Conservation (phyloP, 257 asterid genomes). For the Capsicum chinense region DNA sequence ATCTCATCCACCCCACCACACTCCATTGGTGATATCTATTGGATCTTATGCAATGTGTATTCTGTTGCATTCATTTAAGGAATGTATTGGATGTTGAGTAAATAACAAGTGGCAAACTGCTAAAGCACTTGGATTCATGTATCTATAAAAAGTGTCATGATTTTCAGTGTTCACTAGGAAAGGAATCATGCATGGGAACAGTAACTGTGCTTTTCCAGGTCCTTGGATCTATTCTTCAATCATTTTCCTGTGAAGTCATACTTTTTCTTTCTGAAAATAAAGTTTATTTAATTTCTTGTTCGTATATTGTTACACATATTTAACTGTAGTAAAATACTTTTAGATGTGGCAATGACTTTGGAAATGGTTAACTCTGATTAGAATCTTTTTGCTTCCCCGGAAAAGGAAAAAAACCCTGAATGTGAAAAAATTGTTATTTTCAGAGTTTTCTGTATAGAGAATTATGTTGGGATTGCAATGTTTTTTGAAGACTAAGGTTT, state of each 20-base stretch:
- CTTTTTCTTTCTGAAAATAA: neutral
- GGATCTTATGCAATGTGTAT: neutral
- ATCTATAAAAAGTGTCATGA: neutral
- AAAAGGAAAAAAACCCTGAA: neutral
- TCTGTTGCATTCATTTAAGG: slow-evolving; percentile 4
- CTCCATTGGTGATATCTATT: neutral
- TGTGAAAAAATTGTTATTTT: neutral
- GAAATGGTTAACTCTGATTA: slow-evolving; percentile 11
- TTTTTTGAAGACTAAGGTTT: neutral
- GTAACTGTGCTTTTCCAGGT: neutral
- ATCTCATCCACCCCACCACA: neutral
- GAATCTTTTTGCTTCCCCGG: neutral
- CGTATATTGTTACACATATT: slow-evolving; percentile 1
- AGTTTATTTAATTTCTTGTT: slow-evolving; percentile 2
- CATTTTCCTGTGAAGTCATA: neutral
- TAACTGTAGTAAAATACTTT: neutral
- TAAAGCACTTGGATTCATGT: slow-evolving; percentile 1
- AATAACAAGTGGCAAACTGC: neutral
- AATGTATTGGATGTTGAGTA: neutral
- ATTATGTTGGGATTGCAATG: neutral
- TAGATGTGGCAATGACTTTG: neutral
- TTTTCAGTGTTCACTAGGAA: neutral
- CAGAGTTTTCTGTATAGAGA: neutral
- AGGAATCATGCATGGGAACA: neutral
- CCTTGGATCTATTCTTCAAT: neutral